phyloP scores from a whole-genome alignment of 2,329 filamentous ascomycete genomes.

The Colletotrichum orbiculare region DNA sequence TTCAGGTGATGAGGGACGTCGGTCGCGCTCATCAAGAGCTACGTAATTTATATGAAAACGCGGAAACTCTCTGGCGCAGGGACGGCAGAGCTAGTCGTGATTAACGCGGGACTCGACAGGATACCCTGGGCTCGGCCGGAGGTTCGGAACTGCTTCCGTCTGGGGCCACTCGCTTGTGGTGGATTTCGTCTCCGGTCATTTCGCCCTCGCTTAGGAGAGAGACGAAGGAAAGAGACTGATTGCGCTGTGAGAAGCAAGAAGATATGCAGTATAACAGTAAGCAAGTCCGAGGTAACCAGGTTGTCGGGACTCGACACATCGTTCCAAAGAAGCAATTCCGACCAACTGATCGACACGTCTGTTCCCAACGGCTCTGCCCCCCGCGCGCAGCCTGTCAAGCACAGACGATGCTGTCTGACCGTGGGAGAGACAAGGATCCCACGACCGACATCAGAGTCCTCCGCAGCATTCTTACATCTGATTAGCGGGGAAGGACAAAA shows the following conservation, averaged over 20 bases:
- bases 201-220: too few relatives aligned
- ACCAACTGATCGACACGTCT: too few relatives aligned
- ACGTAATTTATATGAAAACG: slow-evolving; percentile 15
- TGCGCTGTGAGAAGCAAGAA: too few relatives aligned
- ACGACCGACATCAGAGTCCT: not conserved
- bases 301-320: too few relatives aligned
- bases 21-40: not conserved
- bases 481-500: slow-evolving; percentile 8
- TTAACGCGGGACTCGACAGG: slow-evolving; percentile 3
- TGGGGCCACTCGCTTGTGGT: not conserved
- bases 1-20: slow-evolving; percentile 13
- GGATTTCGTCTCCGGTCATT: too few relatives aligned
- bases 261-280: too few relatives aligned
- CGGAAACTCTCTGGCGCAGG: not conserved
- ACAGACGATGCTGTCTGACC: slow-evolving; percentile 1
- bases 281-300: too few relatives aligned
- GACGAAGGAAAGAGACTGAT: too few relatives aligned
- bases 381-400: not conserved
- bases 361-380: not conserved
- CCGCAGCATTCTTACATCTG: not conserved
- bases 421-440: slow-evolving; percentile 7
- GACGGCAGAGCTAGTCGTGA: slow-evolving; percentile 4
- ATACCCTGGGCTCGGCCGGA: slow-evolving; percentile 6
- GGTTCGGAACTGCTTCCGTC: slow-evolving; percentile 8
- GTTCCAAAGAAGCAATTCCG: too few relatives aligned